Evolutionary conservation across 148 eudicot genomes (phyloP), one percentile per base, ranked within the genome.

Genomic region (Nepenthes mirabilis): DNA sequence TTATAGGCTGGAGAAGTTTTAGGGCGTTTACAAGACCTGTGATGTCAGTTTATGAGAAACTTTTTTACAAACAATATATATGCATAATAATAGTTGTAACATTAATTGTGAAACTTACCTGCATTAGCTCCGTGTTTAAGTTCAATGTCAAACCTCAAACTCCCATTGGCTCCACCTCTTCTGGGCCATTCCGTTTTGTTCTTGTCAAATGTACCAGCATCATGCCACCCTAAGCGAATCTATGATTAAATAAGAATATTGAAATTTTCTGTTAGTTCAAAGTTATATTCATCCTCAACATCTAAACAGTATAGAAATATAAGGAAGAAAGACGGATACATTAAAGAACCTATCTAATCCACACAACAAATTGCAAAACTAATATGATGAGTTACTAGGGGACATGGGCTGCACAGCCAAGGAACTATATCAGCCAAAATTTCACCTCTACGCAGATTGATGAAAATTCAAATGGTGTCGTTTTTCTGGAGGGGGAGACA

Each of bases 191-290:
- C 96, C 69, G 77, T 76, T 50, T 85, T 93, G 63, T 83, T 75
- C 82, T 93, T 93, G 79, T 88, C 80, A 61, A 86, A 79, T 11
- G 98, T 93, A 49, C 98, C 98, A 55, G 96, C 83, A 77, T 93
- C 96, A 75, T 93, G 98, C 98, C 98, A 93, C 56, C 98, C 96
- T 36, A 93, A 65, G 33, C 98, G 96, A 65, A 93, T 96, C 98
- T 91, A 67, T 70, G 14, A 43, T 13, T 45, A 58, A 59, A 58
- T 55, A 11, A 59, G 55, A 56, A 14, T 34, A 10, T 57, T 34
- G 11, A 32, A 36, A 5, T 56, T 45, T 36, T 52, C 34, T 9
- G 32, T 36, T 47, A 45, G 48, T 11, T 45, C 48, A 6, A 11
- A 45, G 48, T 23, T 23, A 23, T 23, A 23, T 23, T 23, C 23